Percentiles rank a stretch among this genome's conserved stretches.
phyloP scores from a whole-genome alignment of 164 flowering plant genomes.

The Santalum album region DNA sequence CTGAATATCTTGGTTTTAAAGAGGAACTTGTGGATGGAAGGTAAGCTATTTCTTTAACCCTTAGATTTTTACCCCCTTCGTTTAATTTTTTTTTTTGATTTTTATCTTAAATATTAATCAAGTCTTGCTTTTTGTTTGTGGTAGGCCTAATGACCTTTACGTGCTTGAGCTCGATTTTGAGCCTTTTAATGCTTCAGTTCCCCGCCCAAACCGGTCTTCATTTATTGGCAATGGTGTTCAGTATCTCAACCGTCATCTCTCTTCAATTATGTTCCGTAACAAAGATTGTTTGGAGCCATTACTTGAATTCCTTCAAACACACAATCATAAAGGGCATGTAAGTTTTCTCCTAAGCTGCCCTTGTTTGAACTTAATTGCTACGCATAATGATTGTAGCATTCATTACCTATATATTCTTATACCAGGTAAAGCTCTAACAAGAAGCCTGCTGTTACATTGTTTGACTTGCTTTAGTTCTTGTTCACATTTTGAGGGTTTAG shows the following conservation, averaged over 20 bases:
- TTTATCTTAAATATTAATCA: neutral
- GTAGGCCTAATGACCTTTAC: conserved; percentile 31
- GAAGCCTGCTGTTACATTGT: no score
- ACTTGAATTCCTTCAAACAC: conserved; percentile 77
- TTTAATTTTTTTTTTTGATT: neutral
- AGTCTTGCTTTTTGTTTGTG: neutral
- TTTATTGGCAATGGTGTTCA: conserved; percentile 96
- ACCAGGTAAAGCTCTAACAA: no score
- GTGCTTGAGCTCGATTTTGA: conserved; percentile 91
- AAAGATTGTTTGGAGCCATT: conserved; percentile 85
- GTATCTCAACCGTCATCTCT: conserved; percentile 91
- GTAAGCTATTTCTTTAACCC: conserved; percentile 25
- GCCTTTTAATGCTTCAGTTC: conserved; percentile 82
- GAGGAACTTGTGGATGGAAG: conserved; percentile 69
- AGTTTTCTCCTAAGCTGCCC: conserved; percentile 15
- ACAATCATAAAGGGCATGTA: conserved; percentile 76
- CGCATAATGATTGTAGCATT: neutral
- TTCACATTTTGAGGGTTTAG: no score
- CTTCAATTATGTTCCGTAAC: conserved; percentile 78
- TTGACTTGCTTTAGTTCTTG: no score
- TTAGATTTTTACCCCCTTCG: neutral
- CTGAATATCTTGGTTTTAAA: conserved; percentile 80
- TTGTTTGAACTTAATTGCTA: neutral
- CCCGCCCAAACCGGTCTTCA: conserved; percentile 73
- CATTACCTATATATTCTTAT: no score